Conservation (phyloP, 306 rosid genomes). For the Prunus mira region DNA sequence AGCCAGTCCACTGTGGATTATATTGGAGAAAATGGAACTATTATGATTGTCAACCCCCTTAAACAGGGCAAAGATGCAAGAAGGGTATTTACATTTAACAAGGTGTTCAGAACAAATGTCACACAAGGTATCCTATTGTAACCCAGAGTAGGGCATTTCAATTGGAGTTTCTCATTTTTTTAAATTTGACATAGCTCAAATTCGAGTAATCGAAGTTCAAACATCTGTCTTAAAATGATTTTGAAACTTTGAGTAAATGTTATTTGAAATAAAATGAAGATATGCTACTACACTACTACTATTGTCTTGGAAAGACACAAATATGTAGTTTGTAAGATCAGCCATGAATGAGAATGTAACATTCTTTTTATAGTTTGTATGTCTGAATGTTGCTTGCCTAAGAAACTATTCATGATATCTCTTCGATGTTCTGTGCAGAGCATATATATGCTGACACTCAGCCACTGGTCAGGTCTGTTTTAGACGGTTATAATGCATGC, state of each 20-base stretch:
- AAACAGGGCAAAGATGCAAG: slow-evolving; percentile 90
- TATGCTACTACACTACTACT: not conserved
- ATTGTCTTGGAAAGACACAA: too few relatives aligned
- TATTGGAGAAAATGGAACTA: slow-evolving; percentile 91
- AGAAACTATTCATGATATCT: slow-evolving; percentile 24
- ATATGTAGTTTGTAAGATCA: not conserved
- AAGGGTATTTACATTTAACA: slow-evolving; percentile 83
- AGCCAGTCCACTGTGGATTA: slow-evolving; percentile 78
- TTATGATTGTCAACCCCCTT: slow-evolving; percentile 85
- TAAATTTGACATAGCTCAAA: too few relatives aligned
- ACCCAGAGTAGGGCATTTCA: not conserved
- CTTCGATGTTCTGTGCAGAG: slow-evolving; percentile 51
- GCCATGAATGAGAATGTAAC: not conserved
- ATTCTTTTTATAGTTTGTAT: not conserved
- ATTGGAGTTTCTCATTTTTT: too few relatives aligned
- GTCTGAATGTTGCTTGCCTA: not conserved
- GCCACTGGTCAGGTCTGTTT: slow-evolving; percentile 75
- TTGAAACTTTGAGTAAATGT: not conserved
- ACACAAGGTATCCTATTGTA: slow-evolving; percentile 65
- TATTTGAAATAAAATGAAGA: not conserved
- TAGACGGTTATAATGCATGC: slow-evolving; percentile 91
- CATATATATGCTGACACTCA: slow-evolving; percentile 82
- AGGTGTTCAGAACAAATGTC: slow-evolving; percentile 75
- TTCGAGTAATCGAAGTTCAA: not conserved
- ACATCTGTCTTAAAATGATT: not conserved